A percentile compares a stretch with the other conserved stretches of the same genome.
Conservation (phyloP, 306 rosid genomes). For the Lathyrus tuberosus region DNA sequence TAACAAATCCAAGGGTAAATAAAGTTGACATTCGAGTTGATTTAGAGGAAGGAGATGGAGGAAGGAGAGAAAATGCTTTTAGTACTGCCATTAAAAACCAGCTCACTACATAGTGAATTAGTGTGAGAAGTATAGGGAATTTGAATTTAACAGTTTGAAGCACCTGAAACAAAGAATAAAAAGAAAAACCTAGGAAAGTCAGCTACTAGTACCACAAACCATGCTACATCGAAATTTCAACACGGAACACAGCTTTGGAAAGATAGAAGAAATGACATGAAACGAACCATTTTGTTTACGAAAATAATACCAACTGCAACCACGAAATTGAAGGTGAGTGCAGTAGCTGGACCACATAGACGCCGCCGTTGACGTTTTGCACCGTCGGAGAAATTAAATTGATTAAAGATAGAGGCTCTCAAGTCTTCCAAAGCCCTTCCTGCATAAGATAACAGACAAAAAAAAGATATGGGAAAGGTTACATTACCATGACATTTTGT, state of each 20-base stretch:
- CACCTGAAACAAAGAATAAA: conserved; percentile 58
- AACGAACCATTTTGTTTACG: conserved; percentile 82
- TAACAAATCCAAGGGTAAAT: conserved; percentile 81
- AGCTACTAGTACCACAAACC: conserved; percentile 26
- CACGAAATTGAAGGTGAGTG: conserved; percentile 85
- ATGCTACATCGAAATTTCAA: conserved; percentile 19
- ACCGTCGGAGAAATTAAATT: conserved; percentile 66
- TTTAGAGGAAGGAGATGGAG: conserved; percentile 76
- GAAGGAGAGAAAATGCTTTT: conserved; percentile 69
- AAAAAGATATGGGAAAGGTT: conserved; percentile 11
- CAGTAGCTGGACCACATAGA: conserved; percentile 68
- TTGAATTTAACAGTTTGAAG: conserved; percentile 73
- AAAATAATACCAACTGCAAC: conserved; percentile 88
- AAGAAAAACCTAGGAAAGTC: conserved; percentile 8
- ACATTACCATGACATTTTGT: background rate
- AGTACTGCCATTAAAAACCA: conserved; percentile 89
- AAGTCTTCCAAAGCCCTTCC: conserved; percentile 80
- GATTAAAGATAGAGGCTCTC: conserved; percentile 69
- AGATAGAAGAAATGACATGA: conserved; percentile 26
- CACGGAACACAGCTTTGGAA: conserved; percentile 1
- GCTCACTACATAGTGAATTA: conserved; percentile 85
- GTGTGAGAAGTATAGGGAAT: conserved; percentile 81
- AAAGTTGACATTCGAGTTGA: conserved; percentile 63
- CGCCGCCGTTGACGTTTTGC: conserved; percentile 74
- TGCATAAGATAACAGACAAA: conserved; percentile 29